Evolutionary conservation across 164 flowering plant species (phyloP).

Genomic region (Vitis labrusca): DNA sequence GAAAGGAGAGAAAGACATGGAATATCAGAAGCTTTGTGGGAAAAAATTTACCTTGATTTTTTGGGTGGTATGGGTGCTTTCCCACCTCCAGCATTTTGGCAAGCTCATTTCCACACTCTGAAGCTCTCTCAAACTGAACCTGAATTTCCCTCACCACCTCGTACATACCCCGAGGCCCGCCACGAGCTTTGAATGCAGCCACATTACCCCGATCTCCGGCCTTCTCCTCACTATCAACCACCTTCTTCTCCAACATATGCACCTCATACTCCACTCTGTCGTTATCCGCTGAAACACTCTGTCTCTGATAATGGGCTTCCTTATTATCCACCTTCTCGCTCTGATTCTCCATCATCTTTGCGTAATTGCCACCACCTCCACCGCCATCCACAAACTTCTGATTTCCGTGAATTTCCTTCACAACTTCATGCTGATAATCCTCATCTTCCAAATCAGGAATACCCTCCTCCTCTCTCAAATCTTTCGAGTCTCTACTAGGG

Average conservation of each 20-base stretch:
- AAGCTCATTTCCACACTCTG: constrained; percentile 70
- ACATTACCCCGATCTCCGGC: constrained; percentile 38
- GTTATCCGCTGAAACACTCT: constrained; percentile 37
- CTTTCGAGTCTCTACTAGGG: constrained; percentile 76
- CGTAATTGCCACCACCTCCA: constrained; percentile 13
- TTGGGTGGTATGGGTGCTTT: constrained; percentile 62
- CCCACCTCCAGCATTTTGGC: constrained; percentile 85
- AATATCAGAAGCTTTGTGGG: not conserved
- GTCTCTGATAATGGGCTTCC: constrained; percentile 41
- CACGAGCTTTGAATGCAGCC: constrained; percentile 28
- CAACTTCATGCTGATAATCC: constrained; percentile 62
- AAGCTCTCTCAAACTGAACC: constrained; percentile 72
- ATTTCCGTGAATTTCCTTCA: constrained; percentile 71
- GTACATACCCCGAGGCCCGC: constrained; percentile 34
- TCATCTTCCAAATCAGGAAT: constrained; percentile 98
- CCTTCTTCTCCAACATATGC: constrained; percentile 76
- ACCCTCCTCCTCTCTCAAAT: constrained; percentile 93
- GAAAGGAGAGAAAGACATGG: not conserved
- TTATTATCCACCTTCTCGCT: constrained; percentile 12
- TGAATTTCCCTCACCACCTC: constrained; percentile 71
- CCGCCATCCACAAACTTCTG: constrained; percentile 49
- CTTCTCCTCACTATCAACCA: constrained; percentile 47
- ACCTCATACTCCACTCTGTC: constrained; percentile 64
- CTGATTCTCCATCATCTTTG: constrained; percentile 22
- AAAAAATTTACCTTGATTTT: constrained; percentile 32